phyloP scores from a whole-genome alignment of 306 rosid genomes.

The Cicer yamashitae region DNA sequence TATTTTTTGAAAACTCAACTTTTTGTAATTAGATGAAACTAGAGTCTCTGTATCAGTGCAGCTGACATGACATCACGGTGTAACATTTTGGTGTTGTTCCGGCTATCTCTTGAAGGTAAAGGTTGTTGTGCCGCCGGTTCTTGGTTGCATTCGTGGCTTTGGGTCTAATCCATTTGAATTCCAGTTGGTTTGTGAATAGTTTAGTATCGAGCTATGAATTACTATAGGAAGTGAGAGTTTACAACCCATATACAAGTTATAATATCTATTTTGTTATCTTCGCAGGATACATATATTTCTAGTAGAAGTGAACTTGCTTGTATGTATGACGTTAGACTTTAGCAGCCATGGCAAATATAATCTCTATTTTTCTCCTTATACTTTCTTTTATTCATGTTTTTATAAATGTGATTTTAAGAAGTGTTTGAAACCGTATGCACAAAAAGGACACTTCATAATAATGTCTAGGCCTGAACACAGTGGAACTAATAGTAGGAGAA shows the following conservation, averaged over 20 bases:
- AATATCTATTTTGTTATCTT: background rate
- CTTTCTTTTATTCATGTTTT: too few species aligned
- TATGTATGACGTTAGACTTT: constrained; percentile 2
- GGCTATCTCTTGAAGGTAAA: constrained; percentile 29
- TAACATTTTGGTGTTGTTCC: constrained; percentile 39
- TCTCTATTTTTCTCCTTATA: background rate
- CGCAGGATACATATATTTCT: background rate
- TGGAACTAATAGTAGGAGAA: too few species aligned
- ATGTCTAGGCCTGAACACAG: too few species aligned
- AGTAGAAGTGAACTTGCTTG: constrained; percentile 13
- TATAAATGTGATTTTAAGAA: too few species aligned
- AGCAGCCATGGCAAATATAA: constrained; percentile 8
- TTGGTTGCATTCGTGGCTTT: constrained; percentile 36
- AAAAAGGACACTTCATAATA: too few species aligned
- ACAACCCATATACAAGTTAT: constrained; percentile 20
- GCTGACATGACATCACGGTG: constrained; percentile 35
- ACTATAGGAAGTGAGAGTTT: constrained; percentile 27
- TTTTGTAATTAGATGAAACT: constrained; percentile 42
- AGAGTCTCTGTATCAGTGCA: constrained; percentile 12
- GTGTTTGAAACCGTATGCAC: too few species aligned
- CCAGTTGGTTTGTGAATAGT: constrained; percentile 20
- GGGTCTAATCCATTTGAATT: constrained; percentile 24
- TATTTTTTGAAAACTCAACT: constrained; percentile 3
- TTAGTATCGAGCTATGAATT: constrained; percentile 7
- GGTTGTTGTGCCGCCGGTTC: constrained; percentile 41